Evolutionary conservation across 2,329 filamentous ascomycete species (phyloP), one percentile per base, ranked within the genome.

Genomic region (Dryadomyces quercivorus): DNA sequence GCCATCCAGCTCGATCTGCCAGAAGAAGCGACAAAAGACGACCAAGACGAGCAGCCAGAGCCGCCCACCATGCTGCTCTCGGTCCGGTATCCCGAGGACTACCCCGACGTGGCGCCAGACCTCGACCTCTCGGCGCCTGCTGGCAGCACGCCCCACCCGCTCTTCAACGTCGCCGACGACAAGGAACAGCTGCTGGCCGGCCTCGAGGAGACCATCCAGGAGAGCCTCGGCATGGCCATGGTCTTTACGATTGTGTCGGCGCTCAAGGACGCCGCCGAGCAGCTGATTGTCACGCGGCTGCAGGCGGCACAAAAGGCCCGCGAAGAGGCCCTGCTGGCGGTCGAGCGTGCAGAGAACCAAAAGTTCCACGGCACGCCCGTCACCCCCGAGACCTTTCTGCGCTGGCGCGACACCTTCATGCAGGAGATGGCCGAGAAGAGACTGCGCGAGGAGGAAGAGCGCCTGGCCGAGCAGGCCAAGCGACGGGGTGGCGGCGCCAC

Each of bases 161-260:
- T 86, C 64, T 84, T 98, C 68, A 86, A 85, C 65, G 76, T 97
- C 49, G 78, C 85, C 62, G 82, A 86, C 50, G 93, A 98, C 74
- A 89, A 88, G 66, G 75, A 81, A 18, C 70, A 71, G 52, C 80
- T 98, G 15, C 78, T 97, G 16, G 75, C 82, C 51, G 78, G 80
- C 1, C 74, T 97, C 13, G 69, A 81, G 43, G 82, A 85, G 16
- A 87, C 85, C 0, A 86, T 96, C 40, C 84, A 93, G 66, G 93
- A 98, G 69, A 97, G 91, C 62, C 72, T 97, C 57, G 93, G 93
- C 59, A 97, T 97, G 85, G 88, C 90, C 54, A 98, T 98, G 93
- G 74, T 98, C 1, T 98, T 97, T 70, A 89, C 92, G 0, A 74
- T 98, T 22, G 86, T 94, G 53, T 88, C 86, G 15, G 82, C 86